phyloP scores from a whole-genome alignment of 2,329 filamentous ascomycete genomes.

The Acrodontium crateriforme region DNA sequence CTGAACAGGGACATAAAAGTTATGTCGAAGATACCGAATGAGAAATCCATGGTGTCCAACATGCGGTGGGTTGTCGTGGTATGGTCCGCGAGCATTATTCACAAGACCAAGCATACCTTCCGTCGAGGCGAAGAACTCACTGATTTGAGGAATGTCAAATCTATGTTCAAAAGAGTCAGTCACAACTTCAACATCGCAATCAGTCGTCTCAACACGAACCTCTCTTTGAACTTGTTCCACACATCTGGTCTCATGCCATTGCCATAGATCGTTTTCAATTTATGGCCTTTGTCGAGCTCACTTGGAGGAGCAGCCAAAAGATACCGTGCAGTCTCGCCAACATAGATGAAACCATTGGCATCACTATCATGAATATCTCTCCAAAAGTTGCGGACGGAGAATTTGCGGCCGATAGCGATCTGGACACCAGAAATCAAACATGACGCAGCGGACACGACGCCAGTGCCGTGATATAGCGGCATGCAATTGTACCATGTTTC shows the following conservation, averaged over 20 bases:
- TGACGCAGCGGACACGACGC: conserved; percentile 44
- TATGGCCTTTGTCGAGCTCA: conserved; percentile 46
- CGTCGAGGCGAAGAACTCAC: conserved; percentile 66
- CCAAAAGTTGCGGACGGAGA: conserved; percentile 60
- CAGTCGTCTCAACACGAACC: too few species aligned
- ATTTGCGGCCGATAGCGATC: conserved; percentile 50
- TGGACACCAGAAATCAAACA: conserved; percentile 43
- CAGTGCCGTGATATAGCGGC: conserved; percentile 66
- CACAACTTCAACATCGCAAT: too few species aligned
- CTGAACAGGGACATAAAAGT: conserved; percentile 50
- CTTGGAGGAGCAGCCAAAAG: conserved; percentile 53
- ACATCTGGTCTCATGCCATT: conserved; percentile 58
- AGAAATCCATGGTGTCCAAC: conserved; percentile 61
- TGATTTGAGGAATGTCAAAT: conserved; percentile 49
- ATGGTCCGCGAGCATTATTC: conserved; percentile 37
- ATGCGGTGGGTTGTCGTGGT: conserved; percentile 43
- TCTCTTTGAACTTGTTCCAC: conserved; percentile 49
- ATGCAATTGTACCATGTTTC: conserved; percentile 66
- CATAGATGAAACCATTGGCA: conserved; percentile 61
- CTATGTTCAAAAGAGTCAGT: too few species aligned
- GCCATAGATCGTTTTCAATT: conserved; percentile 46
- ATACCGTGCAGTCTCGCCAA: conserved; percentile 65
- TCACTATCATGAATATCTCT: conserved; percentile 51
- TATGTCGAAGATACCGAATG: conserved; percentile 37
- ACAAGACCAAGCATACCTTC: conserved; percentile 53